phyloP scores from a whole-genome alignment of 768 basidiomycete species.

The Amanita polypyramis region DNA sequence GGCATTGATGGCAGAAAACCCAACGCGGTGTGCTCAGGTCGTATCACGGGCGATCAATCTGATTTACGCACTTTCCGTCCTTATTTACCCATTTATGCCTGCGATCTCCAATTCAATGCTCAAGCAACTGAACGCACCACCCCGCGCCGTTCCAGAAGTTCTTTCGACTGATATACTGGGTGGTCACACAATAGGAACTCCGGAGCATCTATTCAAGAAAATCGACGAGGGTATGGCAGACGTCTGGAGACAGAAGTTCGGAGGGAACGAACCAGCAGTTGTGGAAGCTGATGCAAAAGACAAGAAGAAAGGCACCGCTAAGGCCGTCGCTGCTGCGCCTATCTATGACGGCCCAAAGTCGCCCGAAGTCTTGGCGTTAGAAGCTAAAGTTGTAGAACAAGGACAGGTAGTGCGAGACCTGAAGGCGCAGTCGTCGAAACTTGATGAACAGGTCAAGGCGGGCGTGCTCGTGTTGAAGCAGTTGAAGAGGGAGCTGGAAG shows the following conservation, averaged over 20 bases:
- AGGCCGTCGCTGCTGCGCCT: conserved; percentile 33
- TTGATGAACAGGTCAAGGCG: conserved; percentile 48
- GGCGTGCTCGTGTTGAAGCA: conserved; percentile 57
- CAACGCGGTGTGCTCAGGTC: conserved; percentile 82
- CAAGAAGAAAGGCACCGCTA: conserved; percentile 46
- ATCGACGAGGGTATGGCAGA: conserved; percentile 89
- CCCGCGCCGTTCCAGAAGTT: conserved; percentile 64
- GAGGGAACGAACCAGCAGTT: conserved; percentile 40
- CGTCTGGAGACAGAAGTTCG: conserved; percentile 71
- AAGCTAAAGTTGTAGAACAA: conserved; percentile 67
- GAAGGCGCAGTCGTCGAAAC: conserved; percentile 51
- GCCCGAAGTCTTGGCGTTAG: conserved; percentile 59
- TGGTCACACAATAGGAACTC: conserved; percentile 77
- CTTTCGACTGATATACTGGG: conserved; percentile 76
- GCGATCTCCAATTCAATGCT: conserved; percentile 75
- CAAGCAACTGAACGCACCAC: conserved; percentile 80
- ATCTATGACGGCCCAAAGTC: conserved; percentile 49
- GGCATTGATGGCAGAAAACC: conserved; percentile 71
- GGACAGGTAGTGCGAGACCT: conserved; percentile 63
- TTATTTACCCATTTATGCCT: conserved; percentile 96
- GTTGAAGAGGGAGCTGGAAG: conserved; percentile 46
- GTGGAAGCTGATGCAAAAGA: conserved; percentile 18
- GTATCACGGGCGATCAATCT: conserved; percentile 85
- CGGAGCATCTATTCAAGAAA: conserved; percentile 86
- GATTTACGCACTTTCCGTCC: conserved; percentile 79